Conservation (phyloP, 139 green algal species). For the Chlamydomonas schloesseri region DNA sequence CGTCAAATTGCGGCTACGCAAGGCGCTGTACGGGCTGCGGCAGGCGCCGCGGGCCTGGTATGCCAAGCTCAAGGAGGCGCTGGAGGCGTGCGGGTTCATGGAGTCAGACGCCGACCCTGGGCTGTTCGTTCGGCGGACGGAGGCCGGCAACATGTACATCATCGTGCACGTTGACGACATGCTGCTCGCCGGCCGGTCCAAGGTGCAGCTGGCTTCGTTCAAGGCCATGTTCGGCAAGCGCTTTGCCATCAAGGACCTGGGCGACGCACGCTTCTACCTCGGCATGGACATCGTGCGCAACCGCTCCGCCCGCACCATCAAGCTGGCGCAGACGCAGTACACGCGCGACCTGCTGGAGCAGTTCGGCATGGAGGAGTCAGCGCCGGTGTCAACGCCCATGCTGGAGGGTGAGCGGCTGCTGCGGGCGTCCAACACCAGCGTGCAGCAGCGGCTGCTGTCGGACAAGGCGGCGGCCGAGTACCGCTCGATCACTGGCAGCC, state of each 20-base stretch:
- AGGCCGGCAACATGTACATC: not conserved
- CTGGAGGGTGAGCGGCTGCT: too few relatives aligned
- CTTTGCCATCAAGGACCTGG: conserved; percentile 27
- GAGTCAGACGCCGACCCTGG: conserved; percentile 47
- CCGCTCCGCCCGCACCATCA: not conserved
- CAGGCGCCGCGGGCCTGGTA: conserved; percentile 68
- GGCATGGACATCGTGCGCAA: conserved; percentile 15
- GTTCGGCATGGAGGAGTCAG: too few relatives aligned
- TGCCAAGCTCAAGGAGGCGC: conserved; percentile 30
- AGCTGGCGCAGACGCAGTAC: too few relatives aligned
- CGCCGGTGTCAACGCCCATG: too few relatives aligned
- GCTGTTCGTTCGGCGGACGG: conserved; percentile 35
- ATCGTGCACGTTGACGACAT: conserved; percentile 53
- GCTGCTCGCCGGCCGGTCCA: not conserved
- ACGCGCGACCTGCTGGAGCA: too few relatives aligned
- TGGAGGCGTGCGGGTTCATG: conserved; percentile 49
- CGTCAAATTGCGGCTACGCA: conserved; percentile 36
- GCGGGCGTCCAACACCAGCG: too few relatives aligned
- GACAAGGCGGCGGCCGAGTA: too few relatives aligned
- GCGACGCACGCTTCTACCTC: not conserved
- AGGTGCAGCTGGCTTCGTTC: not conserved
- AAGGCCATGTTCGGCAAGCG: not conserved
- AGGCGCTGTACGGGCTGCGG: conserved; percentile 66
- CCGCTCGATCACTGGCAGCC: too few relatives aligned
- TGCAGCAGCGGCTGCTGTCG: too few relatives aligned